Evolutionary conservation across 768 basidiomycete genomes (phyloP).

Genomic region (Aureoboletus auriporus): DNA sequence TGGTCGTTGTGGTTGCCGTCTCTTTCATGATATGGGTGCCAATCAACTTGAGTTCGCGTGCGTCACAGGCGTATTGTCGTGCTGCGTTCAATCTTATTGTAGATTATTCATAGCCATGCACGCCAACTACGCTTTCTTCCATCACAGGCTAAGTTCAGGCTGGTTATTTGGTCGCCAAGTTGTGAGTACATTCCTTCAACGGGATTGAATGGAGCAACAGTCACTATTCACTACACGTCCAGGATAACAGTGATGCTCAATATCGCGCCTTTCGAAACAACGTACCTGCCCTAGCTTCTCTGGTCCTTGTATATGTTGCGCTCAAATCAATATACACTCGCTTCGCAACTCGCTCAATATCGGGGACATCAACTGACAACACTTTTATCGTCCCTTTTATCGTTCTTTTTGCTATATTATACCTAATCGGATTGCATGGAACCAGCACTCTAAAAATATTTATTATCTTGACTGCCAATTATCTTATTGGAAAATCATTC

Average conservation of each 20-base stretch:
- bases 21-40: conserved; percentile 78
- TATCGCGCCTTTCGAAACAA: conserved; percentile 86
- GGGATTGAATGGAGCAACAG: not conserved
- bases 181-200: conserved; percentile 43
- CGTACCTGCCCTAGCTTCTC: conserved; percentile 53
- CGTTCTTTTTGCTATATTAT: conserved; percentile 53
- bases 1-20: conserved; percentile 56
- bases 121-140: conserved; percentile 67
- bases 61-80: conserved; percentile 30
- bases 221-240: not conserved
- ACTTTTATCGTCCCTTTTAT: conserved; percentile 53
- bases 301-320: conserved; percentile 52
- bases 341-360: conserved; percentile 18
- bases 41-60: conserved; percentile 67
- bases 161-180: conserved; percentile 81
- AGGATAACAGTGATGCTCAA: conserved; percentile 94
- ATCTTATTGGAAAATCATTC: conserved; percentile 48
- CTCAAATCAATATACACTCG: conserved; percentile 50
- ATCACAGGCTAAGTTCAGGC: conserved; percentile 54
- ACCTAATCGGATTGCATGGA: conserved; percentile 79
- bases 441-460: conserved; percentile 74
- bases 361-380: conserved; percentile 25
- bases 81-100: not conserved
- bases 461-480: conserved; percentile 68
- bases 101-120: conserved; percentile 52